Conservation (phyloP, 2,329 filamentous ascomycete species). For the Onygenales sp. region DNA sequence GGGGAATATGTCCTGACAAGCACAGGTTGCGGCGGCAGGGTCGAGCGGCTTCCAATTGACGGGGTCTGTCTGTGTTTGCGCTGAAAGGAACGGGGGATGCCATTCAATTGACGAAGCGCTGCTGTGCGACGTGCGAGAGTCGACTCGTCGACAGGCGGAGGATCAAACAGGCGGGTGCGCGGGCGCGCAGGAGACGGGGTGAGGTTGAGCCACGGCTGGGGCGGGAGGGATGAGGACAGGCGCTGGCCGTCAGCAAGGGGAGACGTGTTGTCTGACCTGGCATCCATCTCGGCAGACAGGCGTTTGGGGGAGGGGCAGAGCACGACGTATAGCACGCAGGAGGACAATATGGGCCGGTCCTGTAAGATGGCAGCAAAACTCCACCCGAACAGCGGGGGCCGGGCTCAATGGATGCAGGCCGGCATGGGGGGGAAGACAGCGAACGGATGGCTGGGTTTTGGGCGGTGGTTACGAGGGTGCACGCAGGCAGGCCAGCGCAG, state of each 20-base stretch:
- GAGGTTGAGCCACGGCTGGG: constrained; percentile 23
- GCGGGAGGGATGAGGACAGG: constrained; percentile 21
- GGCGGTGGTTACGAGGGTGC: background rate
- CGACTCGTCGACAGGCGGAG: constrained; percentile 17
- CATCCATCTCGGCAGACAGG: constrained; percentile 22
- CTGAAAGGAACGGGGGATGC: constrained; percentile 16
- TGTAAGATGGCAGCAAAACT: constrained; percentile 2
- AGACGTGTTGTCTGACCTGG: constrained; percentile 18
- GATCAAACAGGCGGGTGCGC: constrained; percentile 17
- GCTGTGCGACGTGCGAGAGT: constrained; percentile 22
- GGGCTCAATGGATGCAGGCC: background rate
- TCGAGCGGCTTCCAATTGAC: constrained; percentile 15
- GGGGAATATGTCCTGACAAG: constrained; percentile 35
- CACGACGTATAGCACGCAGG: background rate
- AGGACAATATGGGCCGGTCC: background rate
- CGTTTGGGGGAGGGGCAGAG: background rate
- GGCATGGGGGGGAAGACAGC: background rate
- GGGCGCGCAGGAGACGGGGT: constrained; percentile 17
- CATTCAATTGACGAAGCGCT: constrained; percentile 25
- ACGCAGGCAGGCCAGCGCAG: background rate
- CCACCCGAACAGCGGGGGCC: background rate
- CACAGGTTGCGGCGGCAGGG: constrained; percentile 32
- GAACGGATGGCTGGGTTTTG: constrained; percentile 1
- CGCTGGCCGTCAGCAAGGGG: constrained; percentile 19
- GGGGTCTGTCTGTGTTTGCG: constrained; percentile 18